Evolutionary conservation across 495 filamentous ascomycete genomes (phyloP).

Genomic region (Rusavskia elegans): DNA sequence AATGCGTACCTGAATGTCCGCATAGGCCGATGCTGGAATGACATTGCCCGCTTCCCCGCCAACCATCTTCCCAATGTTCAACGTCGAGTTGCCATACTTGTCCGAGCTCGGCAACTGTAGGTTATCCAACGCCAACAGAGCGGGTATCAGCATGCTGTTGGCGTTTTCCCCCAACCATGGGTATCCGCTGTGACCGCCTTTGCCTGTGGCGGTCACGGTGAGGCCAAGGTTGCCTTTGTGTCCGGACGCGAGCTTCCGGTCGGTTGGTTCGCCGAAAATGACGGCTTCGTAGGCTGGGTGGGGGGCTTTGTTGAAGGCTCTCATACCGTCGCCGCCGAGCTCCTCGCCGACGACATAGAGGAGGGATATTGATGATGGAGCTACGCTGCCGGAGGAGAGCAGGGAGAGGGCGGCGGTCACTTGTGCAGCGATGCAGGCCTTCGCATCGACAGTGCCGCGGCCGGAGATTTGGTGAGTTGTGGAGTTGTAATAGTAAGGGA

Average conservation of each 20-base stretch:
- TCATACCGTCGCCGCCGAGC: constrained; percentile 72
- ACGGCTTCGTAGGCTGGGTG: constrained; percentile 41
- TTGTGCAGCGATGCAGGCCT: constrained; percentile 71
- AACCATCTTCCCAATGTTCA: constrained; percentile 65
- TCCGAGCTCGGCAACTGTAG: constrained; percentile 53
- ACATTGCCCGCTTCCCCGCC: constrained; percentile 85
- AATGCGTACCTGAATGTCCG: constrained; percentile 52
- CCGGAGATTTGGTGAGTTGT: constrained; percentile 44
- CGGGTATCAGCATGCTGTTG: constrained; percentile 55
- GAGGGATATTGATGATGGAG: constrained; percentile 39
- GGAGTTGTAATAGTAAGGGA: constrained; percentile 29
- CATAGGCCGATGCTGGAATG: constrained; percentile 55
- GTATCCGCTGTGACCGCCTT: constrained; percentile 78
- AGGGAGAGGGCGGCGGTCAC: constrained; percentile 51
- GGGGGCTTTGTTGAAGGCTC: constrained; percentile 31
- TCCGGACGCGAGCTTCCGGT: constrained; percentile 67
- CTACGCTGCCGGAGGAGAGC: constrained; percentile 24
- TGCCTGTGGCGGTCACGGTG: constrained; percentile 48
- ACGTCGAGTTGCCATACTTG: constrained; percentile 69
- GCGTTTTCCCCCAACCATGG: constrained; percentile 72
- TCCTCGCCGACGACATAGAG: constrained; percentile 91
- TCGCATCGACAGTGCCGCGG: constrained; percentile 80
- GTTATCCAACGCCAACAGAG: constrained; percentile 42
- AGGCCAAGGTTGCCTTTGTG: constrained; percentile 72
- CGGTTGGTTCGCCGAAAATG: constrained; percentile 86